Conservation (phyloP, 1,139 yeast species). For the Pichia sp. region DNA sequence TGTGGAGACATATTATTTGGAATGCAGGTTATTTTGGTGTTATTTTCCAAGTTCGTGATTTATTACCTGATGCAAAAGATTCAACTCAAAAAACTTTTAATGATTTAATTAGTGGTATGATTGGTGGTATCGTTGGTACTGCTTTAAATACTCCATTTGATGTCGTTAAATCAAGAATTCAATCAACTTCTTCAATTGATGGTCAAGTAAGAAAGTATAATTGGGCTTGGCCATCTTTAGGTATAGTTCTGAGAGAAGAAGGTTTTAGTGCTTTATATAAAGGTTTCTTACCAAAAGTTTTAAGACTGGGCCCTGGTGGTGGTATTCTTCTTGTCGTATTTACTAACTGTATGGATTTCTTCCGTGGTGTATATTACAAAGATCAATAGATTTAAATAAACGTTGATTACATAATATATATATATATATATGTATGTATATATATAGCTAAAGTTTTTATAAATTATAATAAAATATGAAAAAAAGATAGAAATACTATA, state of each 20-base stretch:
- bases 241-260: conserved; percentile 78
- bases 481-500: too few relatives aligned
- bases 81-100: conserved; percentile 69
- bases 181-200: conserved; percentile 66
- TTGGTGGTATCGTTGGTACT: conserved; percentile 97
- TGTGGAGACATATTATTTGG: conserved; percentile 97
- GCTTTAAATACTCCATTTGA: conserved; percentile 93
- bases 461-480: too few relatives aligned
- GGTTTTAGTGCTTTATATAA: conserved; percentile 84
- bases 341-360: conserved; percentile 91
- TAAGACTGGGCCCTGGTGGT: conserved; percentile 98
- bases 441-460: too few relatives aligned
- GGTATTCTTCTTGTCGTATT: conserved; percentile 95
- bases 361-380: conserved; percentile 56
- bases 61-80: conserved; percentile 73
- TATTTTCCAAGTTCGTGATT: conserved; percentile 75
- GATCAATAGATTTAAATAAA: conserved; percentile 10
- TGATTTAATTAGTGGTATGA: conserved; percentile 85
- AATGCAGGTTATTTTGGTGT: conserved; percentile 98
- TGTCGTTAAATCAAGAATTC: conserved; percentile 95
- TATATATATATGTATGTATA: too few relatives aligned
- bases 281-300: conserved; percentile 94
- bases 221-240: conserved; percentile 85
- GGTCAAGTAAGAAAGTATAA: conserved; percentile 70
- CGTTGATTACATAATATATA: too few relatives aligned